Base-by-base conservation (phyloP, 768 basidiomycete genomes). In the Suillus discolor region DNA sequence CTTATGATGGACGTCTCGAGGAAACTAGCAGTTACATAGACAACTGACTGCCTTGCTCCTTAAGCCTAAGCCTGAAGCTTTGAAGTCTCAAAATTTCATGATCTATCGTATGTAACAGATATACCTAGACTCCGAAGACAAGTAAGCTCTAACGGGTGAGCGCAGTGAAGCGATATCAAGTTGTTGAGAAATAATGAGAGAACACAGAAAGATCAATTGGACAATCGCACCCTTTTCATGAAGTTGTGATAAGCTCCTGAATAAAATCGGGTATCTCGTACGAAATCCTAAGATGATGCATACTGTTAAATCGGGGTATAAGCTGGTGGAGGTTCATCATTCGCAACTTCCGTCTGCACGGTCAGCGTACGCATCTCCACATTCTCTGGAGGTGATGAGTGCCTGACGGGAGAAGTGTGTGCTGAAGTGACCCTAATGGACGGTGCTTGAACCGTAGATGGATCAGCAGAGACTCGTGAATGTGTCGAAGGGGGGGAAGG, bases 251-350 rank as follows among this genome's bases (percentile, higher is more conserved):
- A 34, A n/a, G 18, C 34, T 20, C 18, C 39, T 60, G 39, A 15
- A 41, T 59, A 28, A 60, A 20, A 28, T 42, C 11, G 25, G 57
- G 57, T 60, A 60, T 60, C 15, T 41, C 18, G 25, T 28, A 41
- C 2, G 39, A 12, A 28, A 4, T 41, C 15, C 2, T 6, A n/a
- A 20, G 25, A 59, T 6, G 25, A 6, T 59, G 16, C 39, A 59
- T 59, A 11, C 23, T 59, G 16, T 75, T 36, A 69, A 2, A 67
- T 4, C 16, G 69, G 68, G 23, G 74, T 77, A 15, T 75, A 75
- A 36, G 75, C 71, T 15, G 74, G 74, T 13, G 74, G 74, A 36
- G 74, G 67, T 2, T 74, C 75, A 2, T 60, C 65, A 25, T 49
- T 31, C 16, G 64, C 61, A 38, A 39, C 38, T 16, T 68, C 75